Conservation (phyloP, 306 rosid species). For the Quercus variabilis region DNA sequence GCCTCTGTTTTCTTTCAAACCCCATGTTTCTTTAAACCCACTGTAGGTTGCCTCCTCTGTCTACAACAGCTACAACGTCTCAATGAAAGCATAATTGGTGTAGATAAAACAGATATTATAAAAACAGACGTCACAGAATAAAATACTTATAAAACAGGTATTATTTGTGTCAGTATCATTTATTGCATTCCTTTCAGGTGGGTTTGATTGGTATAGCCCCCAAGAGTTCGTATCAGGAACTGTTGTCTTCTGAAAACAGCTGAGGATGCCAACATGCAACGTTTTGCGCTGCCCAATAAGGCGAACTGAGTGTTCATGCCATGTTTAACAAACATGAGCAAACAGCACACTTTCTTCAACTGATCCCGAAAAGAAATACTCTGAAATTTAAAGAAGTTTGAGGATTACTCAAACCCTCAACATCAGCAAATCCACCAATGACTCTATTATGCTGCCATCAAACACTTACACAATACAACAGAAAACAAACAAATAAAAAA, state of each 20-base stretch:
- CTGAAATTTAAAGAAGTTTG: not conserved
- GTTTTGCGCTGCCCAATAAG: conserved; percentile 33
- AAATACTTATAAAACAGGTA: too few species aligned
- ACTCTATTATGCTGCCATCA: too few species aligned
- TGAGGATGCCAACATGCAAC: conserved; percentile 53
- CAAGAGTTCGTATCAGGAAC: conserved; percentile 62
- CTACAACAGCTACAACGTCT: too few species aligned
- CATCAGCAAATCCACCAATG: not conserved
- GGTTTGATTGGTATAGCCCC: conserved; percentile 31
- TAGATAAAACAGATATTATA: too few species aligned
- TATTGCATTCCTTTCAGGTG: conserved; percentile 37
- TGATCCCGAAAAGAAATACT: conserved; percentile 14
- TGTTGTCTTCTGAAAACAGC: conserved; percentile 68
- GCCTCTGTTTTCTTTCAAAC: too few species aligned
- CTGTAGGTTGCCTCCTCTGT: too few species aligned
- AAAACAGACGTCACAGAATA: too few species aligned
- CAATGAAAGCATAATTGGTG: too few species aligned
- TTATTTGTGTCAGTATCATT: not conserved
- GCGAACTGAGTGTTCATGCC: conserved; percentile 46
- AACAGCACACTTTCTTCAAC: conserved; percentile 32
- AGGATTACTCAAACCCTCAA: not conserved
- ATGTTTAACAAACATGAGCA: conserved; percentile 44
- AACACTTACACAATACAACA: too few species aligned
- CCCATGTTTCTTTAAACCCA: too few species aligned
- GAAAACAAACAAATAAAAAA: not conserved